Evolutionary conservation across 179 eudicot genomes (phyloP).

Genomic region (Actinidia polygama): DNA sequence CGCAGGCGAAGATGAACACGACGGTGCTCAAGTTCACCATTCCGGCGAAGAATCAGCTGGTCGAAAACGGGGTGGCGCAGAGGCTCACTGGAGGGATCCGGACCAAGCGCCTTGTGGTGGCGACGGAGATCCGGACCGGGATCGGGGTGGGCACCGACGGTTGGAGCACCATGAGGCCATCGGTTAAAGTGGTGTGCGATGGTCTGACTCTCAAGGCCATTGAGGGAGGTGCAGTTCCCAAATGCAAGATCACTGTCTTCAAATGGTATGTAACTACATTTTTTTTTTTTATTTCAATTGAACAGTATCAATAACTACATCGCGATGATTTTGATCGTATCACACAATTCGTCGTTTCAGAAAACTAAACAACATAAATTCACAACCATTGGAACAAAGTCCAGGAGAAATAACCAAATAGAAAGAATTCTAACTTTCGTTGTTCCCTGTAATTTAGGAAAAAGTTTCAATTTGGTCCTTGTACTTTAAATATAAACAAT

Average conservation of each 20-base stretch:
- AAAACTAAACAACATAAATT: too few relatives aligned
- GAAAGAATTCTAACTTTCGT: too few relatives aligned
- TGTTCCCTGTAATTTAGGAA: too few relatives aligned
- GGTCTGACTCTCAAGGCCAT: slow-evolving; percentile 15
- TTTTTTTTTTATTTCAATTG: too few relatives aligned
- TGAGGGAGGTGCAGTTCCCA: slow-evolving; percentile 17
- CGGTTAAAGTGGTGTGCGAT: slow-evolving; percentile 16
- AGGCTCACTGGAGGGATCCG: slow-evolving; percentile 6
- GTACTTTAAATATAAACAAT: too few relatives aligned
- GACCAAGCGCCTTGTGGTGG: neutral
- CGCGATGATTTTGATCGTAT: too few relatives aligned
- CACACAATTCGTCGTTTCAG: too few relatives aligned
- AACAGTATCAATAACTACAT: too few relatives aligned
- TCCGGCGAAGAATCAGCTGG: neutral
- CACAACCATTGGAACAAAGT: too few relatives aligned
- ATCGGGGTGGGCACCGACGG: slow-evolving; percentile 14
- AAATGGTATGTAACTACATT: slow-evolving; percentile 10
- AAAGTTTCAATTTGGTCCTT: too few relatives aligned
- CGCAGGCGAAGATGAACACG: slow-evolving; percentile 21
- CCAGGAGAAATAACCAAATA: too few relatives aligned
- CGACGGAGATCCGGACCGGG: slow-evolving; percentile 19
- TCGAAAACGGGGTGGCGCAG: slow-evolving; percentile 6
- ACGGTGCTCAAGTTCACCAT: slow-evolving; percentile 18
- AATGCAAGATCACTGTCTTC: slow-evolving; percentile 12
- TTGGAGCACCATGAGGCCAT: neutral